Evolutionary conservation across 768 basidiomycete species (phyloP), one percentile per base, ranked within the genome.

Genomic region (Hirschioporus abietinus): DNA sequence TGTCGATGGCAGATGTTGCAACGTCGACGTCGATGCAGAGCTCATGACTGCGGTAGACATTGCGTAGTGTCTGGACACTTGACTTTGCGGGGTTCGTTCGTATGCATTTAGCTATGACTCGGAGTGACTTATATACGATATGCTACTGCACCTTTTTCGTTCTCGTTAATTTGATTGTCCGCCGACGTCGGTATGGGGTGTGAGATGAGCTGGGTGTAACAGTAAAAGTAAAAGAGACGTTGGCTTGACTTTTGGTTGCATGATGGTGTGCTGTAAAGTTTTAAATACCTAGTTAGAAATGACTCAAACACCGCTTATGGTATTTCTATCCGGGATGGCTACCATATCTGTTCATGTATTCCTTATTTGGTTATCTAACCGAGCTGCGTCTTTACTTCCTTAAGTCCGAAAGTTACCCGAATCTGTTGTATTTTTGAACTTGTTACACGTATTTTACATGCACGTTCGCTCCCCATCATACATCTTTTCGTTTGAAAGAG

Each of bases 1-100:
- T 10, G 42, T 52, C 75, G 58, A 80, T 79, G 67, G 81, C 70
- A 70, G 82, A 82, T 85, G 30, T 8, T 30, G 73, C 68, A 65
- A 64, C 67, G 70, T 64, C 67, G 65, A 64, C 52, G 71, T 64
- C 30, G 30, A 30, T 30, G 30, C 30, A 30, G 30, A 8, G 30
- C 30, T 30, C 68, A 62, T 66, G 63, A 34, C 65, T 66, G 42
- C 64, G 70, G 66, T 62, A n/a, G 58, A 57, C 73, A 75, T 74
- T 26, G 66, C 30, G 34, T 60, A 66, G 4, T 3, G 8, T 30
- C 30, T 30, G 30, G 30, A 30, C 8, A 30, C 8, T 30, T 26
- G 42, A 66, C 58, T 62, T 58, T 64, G 65, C 66, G 63, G 35
- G 65, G 30, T 52, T 20, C 15, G 12, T 52, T 52, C 20, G 42